Conservation (phyloP, 2,329 filamentous ascomycete species). For the Aspergillaceae sp. region DNA sequence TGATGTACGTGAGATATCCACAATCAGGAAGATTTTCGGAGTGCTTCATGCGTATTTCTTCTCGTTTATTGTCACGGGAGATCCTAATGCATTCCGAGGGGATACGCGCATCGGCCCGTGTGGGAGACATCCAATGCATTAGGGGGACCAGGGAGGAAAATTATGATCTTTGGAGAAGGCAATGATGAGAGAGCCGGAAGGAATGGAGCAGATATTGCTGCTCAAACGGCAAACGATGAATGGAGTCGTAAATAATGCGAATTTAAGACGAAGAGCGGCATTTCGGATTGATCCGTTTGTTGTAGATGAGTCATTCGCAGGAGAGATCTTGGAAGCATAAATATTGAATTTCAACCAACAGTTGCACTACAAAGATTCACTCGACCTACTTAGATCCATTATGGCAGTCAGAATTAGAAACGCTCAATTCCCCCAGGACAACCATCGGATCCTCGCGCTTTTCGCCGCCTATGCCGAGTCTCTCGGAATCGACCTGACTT, state of each 20-base stretch:
- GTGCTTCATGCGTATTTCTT: slow-evolving; percentile 41
- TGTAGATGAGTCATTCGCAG: background rate
- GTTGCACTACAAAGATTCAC: background rate
- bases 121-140: slow-evolving; percentile 28
- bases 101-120: slow-evolving; percentile 20
- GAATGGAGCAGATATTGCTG: slow-evolving; percentile 24
- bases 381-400: background rate
- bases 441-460: slow-evolving; percentile 33
- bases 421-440: slow-evolving; percentile 37
- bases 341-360: too few species aligned
- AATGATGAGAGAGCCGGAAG: slow-evolving; percentile 45
- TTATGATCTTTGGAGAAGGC: slow-evolving; percentile 41
- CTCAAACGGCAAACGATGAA: slow-evolving; percentile 32
- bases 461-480: slow-evolving; percentile 37
- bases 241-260: slow-evolving; percentile 39
- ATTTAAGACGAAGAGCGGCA: slow-evolving; percentile 34
- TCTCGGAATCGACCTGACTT: slow-evolving; percentile 48
- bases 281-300: slow-evolving; percentile 12
- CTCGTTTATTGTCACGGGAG: slow-evolving; percentile 41
- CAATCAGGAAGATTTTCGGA: slow-evolving; percentile 36
- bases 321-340: too few species aligned
- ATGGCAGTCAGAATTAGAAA: slow-evolving; percentile 18
- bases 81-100: slow-evolving; percentile 34
- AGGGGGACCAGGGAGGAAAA: slow-evolving; percentile 16
- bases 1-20: slow-evolving; percentile 26